These are phyloP conservation scores for Cercospora sojina DNA, from an alignment of 2,329 filamentous ascomycete genomes.

Conservation along the genomic window DNA sequence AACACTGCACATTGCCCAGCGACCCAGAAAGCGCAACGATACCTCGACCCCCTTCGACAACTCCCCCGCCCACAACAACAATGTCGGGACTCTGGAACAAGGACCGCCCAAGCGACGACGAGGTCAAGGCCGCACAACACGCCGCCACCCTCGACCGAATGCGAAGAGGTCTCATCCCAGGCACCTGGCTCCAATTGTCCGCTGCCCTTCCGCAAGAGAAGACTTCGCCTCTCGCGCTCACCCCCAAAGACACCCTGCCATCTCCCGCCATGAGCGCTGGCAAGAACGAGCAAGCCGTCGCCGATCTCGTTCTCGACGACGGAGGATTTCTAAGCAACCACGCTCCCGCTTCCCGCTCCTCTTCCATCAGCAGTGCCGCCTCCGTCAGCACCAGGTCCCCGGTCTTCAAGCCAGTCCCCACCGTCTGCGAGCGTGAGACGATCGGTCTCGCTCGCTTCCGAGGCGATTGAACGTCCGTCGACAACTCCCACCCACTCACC, in stretches of 20 bases:
- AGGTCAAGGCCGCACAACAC: slow-evolving; percentile 1
- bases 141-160: slow-evolving; percentile 14
- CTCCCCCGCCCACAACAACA: slow-evolving; percentile 6
- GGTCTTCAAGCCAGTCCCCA: slow-evolving; percentile 2
- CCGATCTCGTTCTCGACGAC: slow-evolving; percentile 10
- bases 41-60: neutral
- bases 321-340: slow-evolving; percentile 17
- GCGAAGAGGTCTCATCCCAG: slow-evolving; percentile 18
- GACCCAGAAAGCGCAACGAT: neutral
- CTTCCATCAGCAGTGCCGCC: slow-evolving; percentile 11
- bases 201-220: slow-evolving; percentile 14
- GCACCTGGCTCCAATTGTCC: slow-evolving; percentile 26
- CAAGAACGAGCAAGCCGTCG: slow-evolving; percentile 1
- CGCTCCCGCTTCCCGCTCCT: slow-evolving; percentile 6
- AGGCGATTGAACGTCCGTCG: slow-evolving; percentile 14
- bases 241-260: slow-evolving; percentile 8
- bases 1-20: neutral
- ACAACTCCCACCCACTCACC: too few relatives aligned
- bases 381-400: slow-evolving; percentile 6
- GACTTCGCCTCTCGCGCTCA: neutral
- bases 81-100: slow-evolving; percentile 25
- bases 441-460: slow-evolving; percentile 19
- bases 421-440: slow-evolving; percentile 14
- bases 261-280: slow-evolving; percentile 9
- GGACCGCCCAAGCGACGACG: slow-evolving; percentile 1